Base-by-base conservation (phyloP, 768 basidiomycete species). In the Mycena venus region DNA sequence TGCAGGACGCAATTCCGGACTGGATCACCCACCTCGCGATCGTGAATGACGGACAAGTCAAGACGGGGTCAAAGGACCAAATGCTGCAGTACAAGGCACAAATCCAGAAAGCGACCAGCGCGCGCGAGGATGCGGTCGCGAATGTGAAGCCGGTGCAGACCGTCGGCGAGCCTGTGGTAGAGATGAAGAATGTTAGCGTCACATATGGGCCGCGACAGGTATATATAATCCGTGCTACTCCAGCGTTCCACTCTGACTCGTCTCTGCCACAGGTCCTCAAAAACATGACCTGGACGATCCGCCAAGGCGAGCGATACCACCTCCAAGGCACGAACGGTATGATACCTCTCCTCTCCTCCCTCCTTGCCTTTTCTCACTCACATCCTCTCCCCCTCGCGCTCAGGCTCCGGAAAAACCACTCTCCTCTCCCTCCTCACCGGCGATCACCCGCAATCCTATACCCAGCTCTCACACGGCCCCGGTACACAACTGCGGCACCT, bases 351-450 rank as follows among this genome's bases (percentile, higher is more conserved):
- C 49, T 29, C 38, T 71, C 36, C 10, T 32, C 36, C 59, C 56
- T 51, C 31, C 32, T 64, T 40, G 32, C 10, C 0, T 29, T 9
- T 23, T 15, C 56, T 3, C 36, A 19, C 53, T 51, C 29, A 49
- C 19, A 14, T 7, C n/a, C 25, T 9, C 15, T 34, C 8, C 51
- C 25, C 9, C 36, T 23, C 27, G n/a, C n/a, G n/a, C n/a, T 4
- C 79, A 95, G 95, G 98, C 55, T 96, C 96, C 0, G 98, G 98
- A 19, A 99, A 99, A 85, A 97, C 97, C 0, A 99, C 98, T 0
- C 92, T 99, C 8, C 88, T 99, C 25, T 92, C 97, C 21, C 83
- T 99, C 34, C 85, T 99, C 44, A 96, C 96, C 0, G 98, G 98
- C 29, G 96, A 98, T 80, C 98, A 99, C 82, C 98, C 98, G 0